These are phyloP conservation scores for Lipomyces sp. DNA, from an alignment of 805 yeast species.

Conservation along the genomic window DNA sequence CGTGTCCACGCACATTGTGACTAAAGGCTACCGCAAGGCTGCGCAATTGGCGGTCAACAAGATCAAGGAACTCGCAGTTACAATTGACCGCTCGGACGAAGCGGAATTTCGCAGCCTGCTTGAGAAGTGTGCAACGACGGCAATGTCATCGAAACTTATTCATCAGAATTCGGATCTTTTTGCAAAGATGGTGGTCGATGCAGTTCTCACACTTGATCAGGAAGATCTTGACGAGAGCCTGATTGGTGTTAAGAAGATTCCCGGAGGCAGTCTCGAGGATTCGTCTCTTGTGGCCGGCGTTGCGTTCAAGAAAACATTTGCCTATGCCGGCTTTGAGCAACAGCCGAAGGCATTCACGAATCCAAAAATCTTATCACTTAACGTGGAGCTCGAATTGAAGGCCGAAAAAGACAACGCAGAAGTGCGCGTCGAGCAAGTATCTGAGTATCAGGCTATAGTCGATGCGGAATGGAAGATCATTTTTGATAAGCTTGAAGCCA, in stretches of 20 bases:
- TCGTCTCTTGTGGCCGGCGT: constrained; percentile 87
- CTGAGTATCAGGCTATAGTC: constrained; percentile 91
- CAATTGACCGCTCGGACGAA: constrained; percentile 52
- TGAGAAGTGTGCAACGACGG: constrained; percentile 92
- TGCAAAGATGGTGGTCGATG: constrained; percentile 95
- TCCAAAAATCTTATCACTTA: constrained; percentile 80
- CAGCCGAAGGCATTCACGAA: constrained; percentile 82
- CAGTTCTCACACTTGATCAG: constrained; percentile 82
- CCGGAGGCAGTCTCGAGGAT: constrained; percentile 97
- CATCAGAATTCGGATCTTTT: constrained; percentile 83
- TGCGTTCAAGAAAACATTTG: constrained; percentile 94
- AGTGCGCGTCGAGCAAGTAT: constrained; percentile 90
- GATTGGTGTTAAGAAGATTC: constrained; percentile 90
- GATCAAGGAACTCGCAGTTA: constrained; percentile 71
- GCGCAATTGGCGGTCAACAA: constrained; percentile 69
- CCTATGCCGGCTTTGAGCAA: constrained; percentile 98
- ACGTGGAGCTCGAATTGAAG: constrained; percentile 91
- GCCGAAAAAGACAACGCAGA: constrained; percentile 99
- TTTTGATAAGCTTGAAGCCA: constrained; percentile 76
- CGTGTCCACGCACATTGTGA: constrained; percentile 82
- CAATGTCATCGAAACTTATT: constrained; percentile 94
- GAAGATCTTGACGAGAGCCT: constrained; percentile 80
- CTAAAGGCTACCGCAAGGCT: constrained; percentile 84
- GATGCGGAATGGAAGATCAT: constrained; percentile 99
- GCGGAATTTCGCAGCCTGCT: constrained; percentile 68